Base-by-base conservation (phyloP, 148 eudicot species). In the Heliamphora exappendiculata region DNA sequence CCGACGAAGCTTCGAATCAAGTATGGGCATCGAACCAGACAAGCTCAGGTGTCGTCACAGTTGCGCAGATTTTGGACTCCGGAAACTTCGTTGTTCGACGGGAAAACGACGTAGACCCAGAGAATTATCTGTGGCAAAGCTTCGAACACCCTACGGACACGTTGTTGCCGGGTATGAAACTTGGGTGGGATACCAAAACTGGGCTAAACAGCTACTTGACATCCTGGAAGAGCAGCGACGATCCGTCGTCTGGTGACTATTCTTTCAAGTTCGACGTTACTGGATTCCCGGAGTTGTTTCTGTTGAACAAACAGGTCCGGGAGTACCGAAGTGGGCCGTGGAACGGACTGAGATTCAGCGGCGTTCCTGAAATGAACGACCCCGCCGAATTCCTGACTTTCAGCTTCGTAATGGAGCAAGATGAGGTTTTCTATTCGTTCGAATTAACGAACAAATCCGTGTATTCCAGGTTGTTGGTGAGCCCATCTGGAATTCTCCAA, bases 331-430 rank as follows among this genome's bases (percentile, higher is more conserved):
- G 92, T 53, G 98, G 98, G 45, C 91, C 98, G 14, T 94, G 98
- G 98, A 91, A 92, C 17, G 97, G 98, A 33, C 78, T 76, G 19
- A 67, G 93, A 60, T 89, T 92, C 63, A 90, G 96, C 45, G 98
- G 97, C 0, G 90, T 91, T 1, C 92, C 98, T 12, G 88, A 90
- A 41, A 90, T 90, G 91, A 83, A 77, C 0, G 13, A 12, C 2
- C 41, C 87, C 0, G 78, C 67, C 24, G 28, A 75, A 3, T 77
- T 75, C 19, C 49, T 93, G 24, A 75, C 78, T 0, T 87, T 88
- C 47, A 57, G 74, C 0, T 89, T 89, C 59, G 36, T 55, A 0
- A 16, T 39, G 20, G 53, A 83, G 28, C 2, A 39, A 0, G 67
- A 81, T 8, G 86, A 83, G 70, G 86, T 79, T 3, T 74, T 75